Evolutionary conservation across 306 rosid genomes (phyloP), one percentile per base, ranked within the genome.

Genomic region (Quercus parvula): DNA sequence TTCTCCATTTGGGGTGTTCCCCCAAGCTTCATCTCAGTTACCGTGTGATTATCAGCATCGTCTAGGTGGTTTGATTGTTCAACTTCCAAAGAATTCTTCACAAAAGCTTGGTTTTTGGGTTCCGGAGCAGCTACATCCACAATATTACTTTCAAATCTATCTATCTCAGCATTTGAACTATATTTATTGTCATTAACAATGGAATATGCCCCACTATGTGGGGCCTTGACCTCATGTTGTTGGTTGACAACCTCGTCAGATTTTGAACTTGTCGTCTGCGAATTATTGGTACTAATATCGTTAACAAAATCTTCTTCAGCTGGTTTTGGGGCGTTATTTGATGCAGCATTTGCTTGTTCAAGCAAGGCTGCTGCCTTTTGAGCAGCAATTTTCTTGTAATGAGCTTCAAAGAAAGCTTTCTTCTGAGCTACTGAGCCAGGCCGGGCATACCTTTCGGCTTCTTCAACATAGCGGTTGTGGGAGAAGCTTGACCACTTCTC

Each of bases 331-430:
- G 28, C 79, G 79, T 77, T 72, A n/a, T 84, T 62, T 1, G 83
- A 85, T 18, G 81, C 55, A 24, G 81, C 90, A 71, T 90, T 87
- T 12, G 57, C 90, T 82, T 89, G 94, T 76, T 87, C 98, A 76
- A 91, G 98, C 86, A 93, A 82, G 11, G 92, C 93, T 3, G 97
- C 92, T 0, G 91, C 91, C 61, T 88, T 88, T 66, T 92, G 92
- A 84, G 99, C 98, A 22, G 99, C 99, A 44, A 95, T 76, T 64
- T 89, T 95, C 87, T 87, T 95, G 90, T 95, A 95, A 77, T 95
- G 99, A 68, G 98, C 99, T 88, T 95, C 99, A 86, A 95, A 95
- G 91, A 95, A 95, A 59, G 99, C 99, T 77, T 95, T 95, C 89
- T 95, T 95, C 86, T 92, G 98, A 1, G 99, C 99, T 56, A 95